These are phyloP conservation scores for Syzygium grande DNA, from an alignment of 345 rosid species.

Conservation along the genomic window DNA sequence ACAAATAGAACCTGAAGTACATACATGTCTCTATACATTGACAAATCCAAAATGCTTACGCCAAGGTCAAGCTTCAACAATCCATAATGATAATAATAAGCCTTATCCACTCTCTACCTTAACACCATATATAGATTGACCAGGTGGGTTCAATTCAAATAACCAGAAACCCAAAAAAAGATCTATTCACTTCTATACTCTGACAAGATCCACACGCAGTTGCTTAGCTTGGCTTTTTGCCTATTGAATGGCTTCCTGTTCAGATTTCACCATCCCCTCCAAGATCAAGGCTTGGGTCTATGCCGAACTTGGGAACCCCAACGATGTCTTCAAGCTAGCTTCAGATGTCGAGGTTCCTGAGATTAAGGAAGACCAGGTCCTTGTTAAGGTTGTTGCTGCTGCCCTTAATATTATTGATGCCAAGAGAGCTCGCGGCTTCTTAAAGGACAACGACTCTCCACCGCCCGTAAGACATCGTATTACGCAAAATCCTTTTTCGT, in stretches of 20 bases:
- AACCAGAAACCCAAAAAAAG: neutral
- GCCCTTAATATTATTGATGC: conserved; percentile 84
- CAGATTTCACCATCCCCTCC: conserved; percentile 16
- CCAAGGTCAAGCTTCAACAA: neutral
- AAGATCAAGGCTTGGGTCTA: conserved; percentile 82
- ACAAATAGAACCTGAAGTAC: neutral
- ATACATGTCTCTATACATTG: neutral
- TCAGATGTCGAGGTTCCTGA: conserved; percentile 55
- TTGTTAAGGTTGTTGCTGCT: conserved; percentile 74
- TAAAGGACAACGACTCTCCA: conserved; percentile 72
- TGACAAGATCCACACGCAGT: neutral
- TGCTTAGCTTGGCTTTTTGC: neutral
- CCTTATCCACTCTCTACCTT: neutral
- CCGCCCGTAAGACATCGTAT: conserved; percentile 40
- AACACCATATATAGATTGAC: neutral
- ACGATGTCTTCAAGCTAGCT: conserved; percentile 57
- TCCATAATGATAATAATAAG: neutral
- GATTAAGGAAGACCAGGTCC: conserved; percentile 66
- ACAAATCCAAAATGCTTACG: neutral
- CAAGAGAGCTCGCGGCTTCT: conserved; percentile 67
- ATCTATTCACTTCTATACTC: neutral
- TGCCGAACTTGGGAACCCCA: conserved; percentile 50
- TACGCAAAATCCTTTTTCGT: neutral
- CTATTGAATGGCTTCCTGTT: neutral
- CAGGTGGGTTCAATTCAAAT: neutral